Evolutionary conservation across 2,329 filamentous ascomycete genomes (phyloP), one percentile per base, ranked within the genome.

Genomic region (Canariomyces notabilis): DNA sequence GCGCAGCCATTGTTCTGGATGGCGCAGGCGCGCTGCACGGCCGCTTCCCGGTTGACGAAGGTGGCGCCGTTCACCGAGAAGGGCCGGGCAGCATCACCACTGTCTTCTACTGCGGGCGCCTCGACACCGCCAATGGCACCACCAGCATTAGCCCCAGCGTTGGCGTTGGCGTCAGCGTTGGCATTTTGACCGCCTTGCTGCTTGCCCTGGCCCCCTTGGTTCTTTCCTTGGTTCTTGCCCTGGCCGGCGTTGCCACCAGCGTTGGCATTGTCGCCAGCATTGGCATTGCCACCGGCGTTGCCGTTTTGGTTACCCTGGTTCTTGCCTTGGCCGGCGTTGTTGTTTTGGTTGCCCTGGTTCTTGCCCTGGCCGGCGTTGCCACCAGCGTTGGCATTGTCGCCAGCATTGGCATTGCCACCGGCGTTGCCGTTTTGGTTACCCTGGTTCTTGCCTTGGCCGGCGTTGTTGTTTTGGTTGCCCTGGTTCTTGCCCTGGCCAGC

Each of bases 1-100:
- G 75, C 68, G 57, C 82, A 85, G 3, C 61, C 64, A 57, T 82
- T 83, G 66, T 80, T 76, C 66, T 84, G 79, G 48, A 82, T 74
- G 50, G 80, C 73, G 59, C 82, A 85, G 29, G 78, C 74, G 37
- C 82, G 71, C 63, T 82, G 74, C 33, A 75, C 64, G 16, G 82
- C 82, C 8, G 73, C 75, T 3, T 61, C 65, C 53, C 75, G 61
- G 59, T 75, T 75, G 32, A 74, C 73, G 59, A 85, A 84, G 31
- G 69, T 80, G 67, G 69, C 67, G 39, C 75, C 76, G 55, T 77
- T 74, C 48, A 81, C 76, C 18, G 62, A 54, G 63, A 82, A 82
- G 45, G 78, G 76, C 23, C 79, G 72, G 46, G 62, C 58, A 18
- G 63, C 49, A 57, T 77, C 64, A 35, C 74, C 73, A 5, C 71